Evolutionary conservation across 306 rosid genomes (phyloP).

Genomic region (Glycine soja): DNA sequence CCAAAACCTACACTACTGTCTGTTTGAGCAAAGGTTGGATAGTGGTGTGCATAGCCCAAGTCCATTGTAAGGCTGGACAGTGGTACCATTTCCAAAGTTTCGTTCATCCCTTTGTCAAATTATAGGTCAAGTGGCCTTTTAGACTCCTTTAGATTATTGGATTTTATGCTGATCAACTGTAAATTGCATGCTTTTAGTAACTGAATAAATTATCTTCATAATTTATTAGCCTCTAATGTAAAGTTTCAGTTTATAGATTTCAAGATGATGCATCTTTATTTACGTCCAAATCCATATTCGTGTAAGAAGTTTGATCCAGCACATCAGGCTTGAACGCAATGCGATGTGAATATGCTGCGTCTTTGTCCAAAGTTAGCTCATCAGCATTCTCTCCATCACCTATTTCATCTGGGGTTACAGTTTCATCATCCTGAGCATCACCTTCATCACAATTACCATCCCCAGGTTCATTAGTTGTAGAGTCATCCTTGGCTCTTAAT

Average conservation of each 20-base stretch:
- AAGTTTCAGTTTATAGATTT: slow-evolving; percentile 46
- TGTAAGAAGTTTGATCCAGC: slow-evolving; percentile 57
- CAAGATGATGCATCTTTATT: slow-evolving; percentile 57
- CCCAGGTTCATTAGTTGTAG: slow-evolving; percentile 56
- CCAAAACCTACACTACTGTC: too few species aligned
- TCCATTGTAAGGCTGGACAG: too few species aligned
- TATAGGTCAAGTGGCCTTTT: too few species aligned
- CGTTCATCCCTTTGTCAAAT: too few species aligned
- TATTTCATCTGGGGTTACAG: slow-evolving; percentile 48
- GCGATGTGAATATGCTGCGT: slow-evolving; percentile 62
- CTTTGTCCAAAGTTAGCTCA: slow-evolving; percentile 66
- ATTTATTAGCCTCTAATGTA: slow-evolving; percentile 26
- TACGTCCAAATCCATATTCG: slow-evolving; percentile 64
- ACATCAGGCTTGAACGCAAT: slow-evolving; percentile 66
- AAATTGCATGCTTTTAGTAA: slow-evolving; percentile 14
- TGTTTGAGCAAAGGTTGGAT: too few species aligned
- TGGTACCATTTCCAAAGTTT: too few species aligned
- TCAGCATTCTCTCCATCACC: slow-evolving; percentile 61
- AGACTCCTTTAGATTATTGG: not conserved
- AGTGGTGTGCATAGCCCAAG: too few species aligned
- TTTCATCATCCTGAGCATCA: slow-evolving; percentile 56
- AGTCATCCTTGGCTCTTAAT: slow-evolving; percentile 83
- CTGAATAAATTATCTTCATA: not conserved
- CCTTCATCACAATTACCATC: slow-evolving; percentile 59
- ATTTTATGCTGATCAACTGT: not conserved